A percentile compares a stretch with the other conserved stretches of the same genome.
Conservation (phyloP, 2,329 filamentous ascomycete genomes). For the Claviceps humidiphila region DNA sequence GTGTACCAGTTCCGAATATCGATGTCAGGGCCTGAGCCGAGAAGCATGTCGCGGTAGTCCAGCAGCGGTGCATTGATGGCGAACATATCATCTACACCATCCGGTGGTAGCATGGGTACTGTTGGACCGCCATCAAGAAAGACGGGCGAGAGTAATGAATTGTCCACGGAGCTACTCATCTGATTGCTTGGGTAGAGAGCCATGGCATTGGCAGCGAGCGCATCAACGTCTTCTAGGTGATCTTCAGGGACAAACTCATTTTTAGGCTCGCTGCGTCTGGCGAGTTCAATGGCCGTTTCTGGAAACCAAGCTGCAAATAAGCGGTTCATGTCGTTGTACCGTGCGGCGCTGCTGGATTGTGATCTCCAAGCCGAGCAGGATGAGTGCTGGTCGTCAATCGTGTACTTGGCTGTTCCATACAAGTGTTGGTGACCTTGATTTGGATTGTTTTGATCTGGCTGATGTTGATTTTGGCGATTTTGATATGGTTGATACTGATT, state of each 20-base stretch:
- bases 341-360: neutral
- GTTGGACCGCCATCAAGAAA: neutral
- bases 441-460: no score
- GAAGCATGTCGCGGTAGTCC: neutral
- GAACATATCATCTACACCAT: neutral
- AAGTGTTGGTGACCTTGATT: no score
- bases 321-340: neutral
- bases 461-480: no score
- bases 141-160: neutral
- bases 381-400: neutral
- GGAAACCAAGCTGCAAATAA: neutral
- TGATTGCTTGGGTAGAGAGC: no score
- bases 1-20: neutral
- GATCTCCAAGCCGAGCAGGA: neutral
- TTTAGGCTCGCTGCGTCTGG: no score
- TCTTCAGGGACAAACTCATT: no score
- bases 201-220: neutral
- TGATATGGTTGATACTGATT: no score
- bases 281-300: neutral
- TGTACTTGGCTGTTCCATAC: neutral
- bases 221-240: neutral
- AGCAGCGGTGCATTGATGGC: neutral
- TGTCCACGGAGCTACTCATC: neutral
- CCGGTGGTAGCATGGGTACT: neutral
- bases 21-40: neutral